Conservation (phyloP, 2,329 filamentous ascomycete genomes). For the Aspergillus novoparasiticus region DNA sequence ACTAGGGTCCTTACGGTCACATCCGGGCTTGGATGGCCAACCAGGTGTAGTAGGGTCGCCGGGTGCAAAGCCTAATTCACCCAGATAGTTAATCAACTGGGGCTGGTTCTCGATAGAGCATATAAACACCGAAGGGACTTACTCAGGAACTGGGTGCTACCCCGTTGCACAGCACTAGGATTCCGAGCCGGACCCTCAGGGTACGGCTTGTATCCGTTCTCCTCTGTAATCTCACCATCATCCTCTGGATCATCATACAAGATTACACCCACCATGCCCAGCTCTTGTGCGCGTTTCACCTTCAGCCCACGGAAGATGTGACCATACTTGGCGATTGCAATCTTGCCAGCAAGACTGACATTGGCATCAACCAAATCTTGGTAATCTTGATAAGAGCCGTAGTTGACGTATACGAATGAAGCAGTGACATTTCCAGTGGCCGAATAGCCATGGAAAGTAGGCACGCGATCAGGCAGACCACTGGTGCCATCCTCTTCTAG, state of each 20-base stretch:
- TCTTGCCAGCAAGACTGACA: slow-evolving; percentile 77
- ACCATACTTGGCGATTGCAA: slow-evolving; percentile 84
- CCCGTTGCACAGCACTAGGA: slow-evolving; percentile 85
- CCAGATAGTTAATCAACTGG: slow-evolving; percentile 2
- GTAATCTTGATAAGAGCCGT: slow-evolving; percentile 83
- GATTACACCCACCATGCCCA: slow-evolving; percentile 83
- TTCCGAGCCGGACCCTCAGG: slow-evolving; percentile 85
- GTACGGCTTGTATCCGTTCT: slow-evolving; percentile 77
- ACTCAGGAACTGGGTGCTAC: slow-evolving; percentile 81
- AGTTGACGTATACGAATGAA: slow-evolving; percentile 86
- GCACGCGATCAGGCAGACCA: slow-evolving; percentile 70
- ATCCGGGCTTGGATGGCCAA: slow-evolving; percentile 90
- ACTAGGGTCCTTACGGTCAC: slow-evolving; percentile 70
- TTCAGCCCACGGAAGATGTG: slow-evolving; percentile 87
- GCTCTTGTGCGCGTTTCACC: slow-evolving; percentile 86
- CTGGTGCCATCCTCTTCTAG: slow-evolving; percentile 81
- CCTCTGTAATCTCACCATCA: slow-evolving; percentile 78
- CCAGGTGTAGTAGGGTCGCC: slow-evolving; percentile 89
- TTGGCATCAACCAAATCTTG: slow-evolving; percentile 77
- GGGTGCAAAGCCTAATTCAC: slow-evolving; percentile 54
- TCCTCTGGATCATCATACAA: slow-evolving; percentile 89
- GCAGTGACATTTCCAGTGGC: slow-evolving; percentile 90
- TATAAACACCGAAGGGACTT: slow-evolving; percentile 39
- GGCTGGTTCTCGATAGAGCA: background rate
- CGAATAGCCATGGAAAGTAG: slow-evolving; percentile 94